Conservation (phyloP, 2,329 filamentous ascomycete species). For the Monosporascus sp. region DNA sequence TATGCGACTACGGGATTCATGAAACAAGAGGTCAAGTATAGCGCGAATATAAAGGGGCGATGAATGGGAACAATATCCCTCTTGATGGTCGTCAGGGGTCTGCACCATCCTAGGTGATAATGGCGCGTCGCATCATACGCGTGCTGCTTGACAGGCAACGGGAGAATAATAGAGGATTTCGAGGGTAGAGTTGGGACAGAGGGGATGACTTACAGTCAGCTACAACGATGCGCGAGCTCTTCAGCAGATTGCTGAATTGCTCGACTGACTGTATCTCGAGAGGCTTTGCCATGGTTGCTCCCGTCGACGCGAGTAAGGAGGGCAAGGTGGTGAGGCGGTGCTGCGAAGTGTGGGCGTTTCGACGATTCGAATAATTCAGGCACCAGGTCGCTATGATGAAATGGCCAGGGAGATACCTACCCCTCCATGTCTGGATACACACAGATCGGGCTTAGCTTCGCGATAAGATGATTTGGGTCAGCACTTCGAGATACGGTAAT, state of each 20-base stretch:
- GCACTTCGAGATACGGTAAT: too few relatives aligned
- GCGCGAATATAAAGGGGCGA: too few relatives aligned
- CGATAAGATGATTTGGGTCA: too few relatives aligned
- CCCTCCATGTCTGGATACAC: neutral
- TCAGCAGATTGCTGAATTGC: conserved; percentile 65
- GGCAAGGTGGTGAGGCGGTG: neutral
- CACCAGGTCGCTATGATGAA: neutral
- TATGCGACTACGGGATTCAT: neutral
- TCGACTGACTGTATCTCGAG: conserved; percentile 47
- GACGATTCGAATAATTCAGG: neutral
- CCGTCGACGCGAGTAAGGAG: neutral
- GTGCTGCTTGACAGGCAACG: conserved; percentile 2
- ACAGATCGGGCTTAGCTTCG: neutral
- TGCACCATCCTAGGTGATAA: too few relatives aligned
- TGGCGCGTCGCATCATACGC: conserved; percentile 8
- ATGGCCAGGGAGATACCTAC: neutral
- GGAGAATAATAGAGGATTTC: neutral
- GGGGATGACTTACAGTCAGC: conserved; percentile 69
- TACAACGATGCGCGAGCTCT: conserved; percentile 73
- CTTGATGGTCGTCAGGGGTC: too few relatives aligned
- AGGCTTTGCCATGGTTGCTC: conserved; percentile 36
- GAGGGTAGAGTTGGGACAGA: neutral
- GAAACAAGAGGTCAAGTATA: neutral
- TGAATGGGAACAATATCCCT: too few relatives aligned
- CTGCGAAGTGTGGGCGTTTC: conserved; percentile 1